phyloP scores from a whole-genome alignment of 306 rosid genomes.

The Dryas octopetala region DNA sequence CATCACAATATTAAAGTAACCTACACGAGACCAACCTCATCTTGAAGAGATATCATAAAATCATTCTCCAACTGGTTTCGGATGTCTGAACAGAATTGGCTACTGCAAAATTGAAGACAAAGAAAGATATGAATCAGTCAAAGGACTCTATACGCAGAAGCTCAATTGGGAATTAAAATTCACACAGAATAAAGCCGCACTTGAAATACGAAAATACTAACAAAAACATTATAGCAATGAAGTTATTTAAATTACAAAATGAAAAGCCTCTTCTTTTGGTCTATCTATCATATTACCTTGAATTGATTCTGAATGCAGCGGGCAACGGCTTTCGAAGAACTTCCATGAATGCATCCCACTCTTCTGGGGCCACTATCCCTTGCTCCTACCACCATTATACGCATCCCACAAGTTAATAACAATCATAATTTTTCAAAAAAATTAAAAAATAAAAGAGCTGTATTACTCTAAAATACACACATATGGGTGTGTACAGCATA shows the following conservation, averaged over 20 bases:
- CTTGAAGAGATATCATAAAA: conserved; percentile 67
- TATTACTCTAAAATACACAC: not conserved
- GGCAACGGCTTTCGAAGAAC: conserved; percentile 87
- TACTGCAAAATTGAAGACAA: conserved; percentile 52
- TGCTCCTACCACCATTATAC: conserved; percentile 48
- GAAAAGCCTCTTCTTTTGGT: not conserved
- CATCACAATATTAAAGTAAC: not conserved
- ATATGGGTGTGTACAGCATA: not conserved
- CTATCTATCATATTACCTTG: conserved; percentile 47
- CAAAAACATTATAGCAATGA: not conserved
- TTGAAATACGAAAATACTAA: not conserved
- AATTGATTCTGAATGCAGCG: conserved; percentile 82
- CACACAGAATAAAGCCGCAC: not conserved
- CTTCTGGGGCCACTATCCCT: conserved; percentile 50
- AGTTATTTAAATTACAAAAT: not conserved
- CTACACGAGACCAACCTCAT: conserved; percentile 49
- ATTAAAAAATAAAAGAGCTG: not conserved
- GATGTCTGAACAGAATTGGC: conserved; percentile 76
- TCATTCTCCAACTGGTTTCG: conserved; percentile 77
- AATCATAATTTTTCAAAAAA: not conserved
- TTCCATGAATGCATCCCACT: conserved; percentile 73
- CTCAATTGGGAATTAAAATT: not conserved
- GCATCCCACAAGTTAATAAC: not conserved
- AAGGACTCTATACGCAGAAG: not conserved
- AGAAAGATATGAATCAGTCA: conserved; percentile 13